phyloP scores from a whole-genome alignment of 345 rosid genomes.

The Psidium friedrichsthalianum region DNA sequence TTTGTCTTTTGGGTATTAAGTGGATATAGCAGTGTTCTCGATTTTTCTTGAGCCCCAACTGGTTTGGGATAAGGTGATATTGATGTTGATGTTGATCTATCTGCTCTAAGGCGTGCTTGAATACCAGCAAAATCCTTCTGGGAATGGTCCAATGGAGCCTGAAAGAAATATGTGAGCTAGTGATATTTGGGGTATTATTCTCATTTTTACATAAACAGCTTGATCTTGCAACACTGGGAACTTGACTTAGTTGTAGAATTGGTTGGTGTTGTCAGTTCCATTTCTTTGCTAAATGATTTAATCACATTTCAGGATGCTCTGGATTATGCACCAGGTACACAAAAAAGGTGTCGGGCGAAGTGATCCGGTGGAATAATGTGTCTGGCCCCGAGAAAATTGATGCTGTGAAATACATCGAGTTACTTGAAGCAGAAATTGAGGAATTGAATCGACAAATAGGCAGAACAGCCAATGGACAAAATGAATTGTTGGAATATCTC shows the following conservation, averaged over 20 bases:
- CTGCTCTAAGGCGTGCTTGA: neutral
- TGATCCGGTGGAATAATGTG: constrained; percentile 76
- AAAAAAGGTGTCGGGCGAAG: constrained; percentile 91
- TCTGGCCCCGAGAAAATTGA: constrained; percentile 90
- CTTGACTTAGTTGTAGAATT: neutral
- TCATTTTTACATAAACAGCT: neutral
- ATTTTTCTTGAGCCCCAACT: neutral
- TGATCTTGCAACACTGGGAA: neutral
- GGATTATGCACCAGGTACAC: constrained; percentile 89
- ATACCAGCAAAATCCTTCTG: neutral
- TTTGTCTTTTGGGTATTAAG: neutral
- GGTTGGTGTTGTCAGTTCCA: neutral
- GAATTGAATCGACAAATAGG: constrained; percentile 71
- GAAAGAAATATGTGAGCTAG: neutral
- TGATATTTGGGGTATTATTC: neutral
- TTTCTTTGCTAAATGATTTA: neutral
- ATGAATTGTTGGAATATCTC: constrained; percentile 81
- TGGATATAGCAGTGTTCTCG: neutral
- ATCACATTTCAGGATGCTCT: constrained; percentile 28
- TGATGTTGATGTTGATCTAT: too few relatives aligned
- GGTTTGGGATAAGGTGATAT: too few relatives aligned
- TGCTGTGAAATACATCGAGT: constrained; percentile 80
- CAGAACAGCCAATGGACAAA: constrained; percentile 51
- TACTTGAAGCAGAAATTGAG: constrained; percentile 95
- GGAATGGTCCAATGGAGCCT: neutral